Percentiles rank a stretch among this genome's conserved stretches.
Evolutionary conservation across 2,329 filamentous ascomycete genomes (phyloP).

Genomic region (Epichloe typhina): DNA sequence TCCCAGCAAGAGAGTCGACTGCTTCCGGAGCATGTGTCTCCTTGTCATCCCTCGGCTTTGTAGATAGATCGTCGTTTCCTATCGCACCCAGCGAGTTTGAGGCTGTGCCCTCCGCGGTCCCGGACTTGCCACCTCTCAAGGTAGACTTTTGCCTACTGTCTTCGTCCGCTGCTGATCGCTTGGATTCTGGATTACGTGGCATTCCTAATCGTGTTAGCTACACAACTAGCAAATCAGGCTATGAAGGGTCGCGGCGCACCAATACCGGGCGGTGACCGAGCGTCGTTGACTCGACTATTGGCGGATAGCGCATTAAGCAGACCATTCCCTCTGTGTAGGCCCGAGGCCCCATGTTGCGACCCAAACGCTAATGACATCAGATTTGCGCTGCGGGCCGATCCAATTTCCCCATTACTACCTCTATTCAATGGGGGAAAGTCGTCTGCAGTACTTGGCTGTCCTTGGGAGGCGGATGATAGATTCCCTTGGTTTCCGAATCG

Average conservation of each 20-base stretch:
- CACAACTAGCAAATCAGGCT: neutral
- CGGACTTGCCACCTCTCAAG: constrained; percentile 25
- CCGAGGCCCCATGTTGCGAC: constrained; percentile 27
- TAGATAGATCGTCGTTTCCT: constrained; percentile 27
- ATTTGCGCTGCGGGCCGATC: constrained; percentile 38
- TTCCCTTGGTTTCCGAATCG: constrained; percentile 38
- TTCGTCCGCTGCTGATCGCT: constrained; percentile 11
- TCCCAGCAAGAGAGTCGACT: constrained; percentile 46
- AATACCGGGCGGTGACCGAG: constrained; percentile 33
- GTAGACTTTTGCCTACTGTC: constrained; percentile 32
- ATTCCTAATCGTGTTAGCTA: constrained; percentile 15
- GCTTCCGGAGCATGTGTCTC: constrained; percentile 26
- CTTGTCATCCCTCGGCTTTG: constrained; percentile 31
- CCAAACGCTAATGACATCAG: constrained; percentile 41
- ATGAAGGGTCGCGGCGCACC: constrained; percentile 13
- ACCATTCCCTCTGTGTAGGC: constrained; percentile 41
- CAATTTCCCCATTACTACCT: constrained; percentile 43
- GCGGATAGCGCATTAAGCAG: constrained; percentile 51
- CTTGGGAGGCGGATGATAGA: constrained; percentile 29
- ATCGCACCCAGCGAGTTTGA: constrained; percentile 33
- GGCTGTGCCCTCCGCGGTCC: constrained; percentile 20
- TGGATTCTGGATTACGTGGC: constrained; percentile 31
- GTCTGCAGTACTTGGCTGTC: constrained; percentile 36
- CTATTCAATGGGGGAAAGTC: constrained; percentile 48
- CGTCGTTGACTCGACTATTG: constrained; percentile 37